Base-by-base conservation (phyloP, 129 eudicot genomes). In the Apium graveolens region DNA sequence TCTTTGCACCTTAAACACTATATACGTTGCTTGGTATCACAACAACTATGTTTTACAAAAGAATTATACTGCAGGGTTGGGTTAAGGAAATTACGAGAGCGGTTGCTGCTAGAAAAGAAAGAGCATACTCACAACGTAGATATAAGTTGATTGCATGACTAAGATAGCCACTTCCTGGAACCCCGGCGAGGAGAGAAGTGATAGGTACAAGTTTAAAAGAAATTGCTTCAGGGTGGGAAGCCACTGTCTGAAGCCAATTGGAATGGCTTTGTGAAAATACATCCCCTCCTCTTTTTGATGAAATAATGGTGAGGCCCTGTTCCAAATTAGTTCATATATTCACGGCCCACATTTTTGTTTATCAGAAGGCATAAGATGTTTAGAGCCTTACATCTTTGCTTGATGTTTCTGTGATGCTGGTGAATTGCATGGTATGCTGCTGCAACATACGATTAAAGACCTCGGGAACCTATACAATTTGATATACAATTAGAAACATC, bases 81-180 rank as follows among this genome's bases (percentile, higher is more conserved):
- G 63, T 4, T 27, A 63, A 63, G 16, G 18, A 63, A 63, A 63
- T 29, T 1, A 14, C 27, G 16, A 29, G 18, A 63, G 63, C 4
- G 24, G 27, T 53, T 53, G 29, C 63, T 53, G 63, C 27, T 24
- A 7, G 4, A 5, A 63, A 13, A 29, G 11, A n/a, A n/a, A n/a
- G n/a, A 12, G 7, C 70, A 65, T 27, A 78, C 97, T 85, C 86
- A 93, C 98, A 90, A n/a, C 96, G 86, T 31, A 93, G 89, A 70
- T 93, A 93, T 85, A 93, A 87, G 82, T 90, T 93, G 78, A 93
- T 93, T 31, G 98, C 98, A 74, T 90, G 98, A 70, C 96, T 90
- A 69, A 93, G 96, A 87, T 93, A 90, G 81, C 96, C 98, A 79
- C 98, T 93, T 55, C 96, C 98, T 18, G 90, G 93, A 82, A 93